phyloP scores from a whole-genome alignment of 1,139 yeast species.

The Pichia inconspicua region DNA sequence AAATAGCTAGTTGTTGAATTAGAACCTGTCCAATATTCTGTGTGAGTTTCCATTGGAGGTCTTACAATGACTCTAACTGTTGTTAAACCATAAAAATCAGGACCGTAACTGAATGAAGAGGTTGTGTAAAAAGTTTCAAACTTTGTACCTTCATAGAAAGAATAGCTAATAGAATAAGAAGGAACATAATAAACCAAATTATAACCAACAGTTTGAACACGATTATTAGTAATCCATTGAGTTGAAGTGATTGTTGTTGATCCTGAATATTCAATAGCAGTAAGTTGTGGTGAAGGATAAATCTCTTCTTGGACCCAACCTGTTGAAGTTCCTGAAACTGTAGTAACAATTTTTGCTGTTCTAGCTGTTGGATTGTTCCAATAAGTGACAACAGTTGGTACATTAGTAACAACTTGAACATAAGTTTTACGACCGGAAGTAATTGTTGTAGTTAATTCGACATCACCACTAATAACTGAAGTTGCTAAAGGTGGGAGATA shows the following conservation, averaged over 20 bases:
- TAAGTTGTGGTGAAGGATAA: neutral
- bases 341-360: neutral
- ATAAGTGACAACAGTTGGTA: neutral
- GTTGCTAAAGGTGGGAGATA: neutral
- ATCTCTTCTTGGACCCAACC: neutral
- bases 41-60: slow-evolving; percentile 1
- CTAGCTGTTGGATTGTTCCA: neutral
- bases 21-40: slow-evolving; percentile 1
- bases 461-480: neutral
- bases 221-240: neutral
- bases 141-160: neutral
- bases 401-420: neutral
- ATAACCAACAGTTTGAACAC: neutral
- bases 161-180: slow-evolving; percentile 1
- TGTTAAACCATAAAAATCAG: neutral
- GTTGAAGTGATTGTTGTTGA: neutral
- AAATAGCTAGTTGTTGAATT: neutral
- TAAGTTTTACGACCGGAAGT: neutral
- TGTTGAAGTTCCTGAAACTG: neutral
- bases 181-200: slow-evolving; percentile 1
- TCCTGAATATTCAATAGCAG: neutral
- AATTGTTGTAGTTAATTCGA: neutral
- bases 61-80: slow-evolving; percentile 2
- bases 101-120: neutral
- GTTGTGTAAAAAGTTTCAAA: neutral